Percentiles rank a stretch among this genome's conserved stretches.
Evolutionary conservation across 345 rosid species (phyloP).

Genomic region (Triadica sebifera): DNA sequence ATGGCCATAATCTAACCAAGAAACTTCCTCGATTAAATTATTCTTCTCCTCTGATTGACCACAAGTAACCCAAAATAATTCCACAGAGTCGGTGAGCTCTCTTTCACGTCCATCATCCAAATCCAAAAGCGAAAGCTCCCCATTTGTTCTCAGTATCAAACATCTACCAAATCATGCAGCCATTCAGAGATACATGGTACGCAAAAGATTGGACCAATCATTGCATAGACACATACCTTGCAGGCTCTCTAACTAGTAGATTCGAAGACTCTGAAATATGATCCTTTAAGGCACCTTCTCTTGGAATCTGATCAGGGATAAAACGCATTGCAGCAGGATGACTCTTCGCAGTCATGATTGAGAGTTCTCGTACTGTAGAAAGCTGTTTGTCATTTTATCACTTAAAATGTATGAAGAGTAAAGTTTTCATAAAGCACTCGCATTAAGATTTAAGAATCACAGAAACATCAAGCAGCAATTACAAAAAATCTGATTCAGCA

Average conservation of each 20-base stretch:
- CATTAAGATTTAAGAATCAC: constrained; percentile 22
- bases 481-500: not conserved
- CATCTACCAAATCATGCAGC: constrained; percentile 52
- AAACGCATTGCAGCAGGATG: constrained; percentile 99
- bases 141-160: constrained; percentile 84
- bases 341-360: constrained; percentile 99
- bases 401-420: constrained; percentile 71
- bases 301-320: constrained; percentile 79
- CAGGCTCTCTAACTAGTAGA: constrained; percentile 60
- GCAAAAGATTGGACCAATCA: constrained; percentile 17
- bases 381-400: constrained; percentile 99
- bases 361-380: constrained; percentile 99
- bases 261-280: constrained; percentile 50
- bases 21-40: constrained; percentile 88
- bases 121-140: constrained; percentile 95
- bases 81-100: constrained; percentile 93
- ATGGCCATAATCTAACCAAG: constrained; percentile 97
- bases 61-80: constrained; percentile 97
- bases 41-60: constrained; percentile 85
- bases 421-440: constrained; percentile 32
- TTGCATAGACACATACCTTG: constrained; percentile 52
- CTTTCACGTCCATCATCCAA: constrained; percentile 97
- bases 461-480: constrained; percentile 19
- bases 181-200: constrained; percentile 31
- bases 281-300: constrained; percentile 46